These are phyloP conservation scores for Closterium sp. DNA, from an alignment of 139 green algal species.

Conservation along the genomic window DNA sequence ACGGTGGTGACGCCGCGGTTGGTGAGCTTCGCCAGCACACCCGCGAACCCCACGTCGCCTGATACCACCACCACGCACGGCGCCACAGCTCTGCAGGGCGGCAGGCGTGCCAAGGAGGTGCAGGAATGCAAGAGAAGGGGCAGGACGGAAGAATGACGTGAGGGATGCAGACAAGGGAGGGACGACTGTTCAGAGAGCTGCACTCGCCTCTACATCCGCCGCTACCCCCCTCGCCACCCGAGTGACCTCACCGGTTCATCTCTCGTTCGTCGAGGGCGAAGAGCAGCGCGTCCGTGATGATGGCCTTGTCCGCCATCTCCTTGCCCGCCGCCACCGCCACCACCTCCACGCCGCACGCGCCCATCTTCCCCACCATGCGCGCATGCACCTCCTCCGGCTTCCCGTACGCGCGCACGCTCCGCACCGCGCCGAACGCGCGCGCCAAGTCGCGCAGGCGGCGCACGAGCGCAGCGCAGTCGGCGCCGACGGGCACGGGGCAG, in stretches of 20 bases:
- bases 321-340: conserved; percentile 28
- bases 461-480: conserved; percentile 12
- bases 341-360: conserved; percentile 39
- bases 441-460: conserved; percentile 27
- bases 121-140: not conserved
- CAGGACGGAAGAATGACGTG: not conserved
- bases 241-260: not conserved
- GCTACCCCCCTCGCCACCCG: not conserved
- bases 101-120: not conserved
- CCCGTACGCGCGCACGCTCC: conserved; percentile 28
- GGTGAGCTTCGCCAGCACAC: conserved; percentile 20
- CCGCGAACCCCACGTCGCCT: conserved; percentile 23
- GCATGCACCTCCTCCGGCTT: conserved; percentile 20
- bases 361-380: conserved; percentile 24
- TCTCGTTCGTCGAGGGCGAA: conserved; percentile 27
- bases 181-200: not conserved
- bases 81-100: not conserved
- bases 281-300: conserved; percentile 43
- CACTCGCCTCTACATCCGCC: not conserved
- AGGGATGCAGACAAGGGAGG: not conserved
- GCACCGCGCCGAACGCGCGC: conserved; percentile 14
- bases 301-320: conserved; percentile 49
- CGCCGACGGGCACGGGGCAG: conserved; percentile 13
- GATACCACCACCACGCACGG: conserved; percentile 32
- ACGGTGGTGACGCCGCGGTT: conserved; percentile 14